These are phyloP conservation scores for Trichophyton benhamiae DNA, from an alignment of 2,329 filamentous ascomycete species.

Conservation along the genomic window DNA sequence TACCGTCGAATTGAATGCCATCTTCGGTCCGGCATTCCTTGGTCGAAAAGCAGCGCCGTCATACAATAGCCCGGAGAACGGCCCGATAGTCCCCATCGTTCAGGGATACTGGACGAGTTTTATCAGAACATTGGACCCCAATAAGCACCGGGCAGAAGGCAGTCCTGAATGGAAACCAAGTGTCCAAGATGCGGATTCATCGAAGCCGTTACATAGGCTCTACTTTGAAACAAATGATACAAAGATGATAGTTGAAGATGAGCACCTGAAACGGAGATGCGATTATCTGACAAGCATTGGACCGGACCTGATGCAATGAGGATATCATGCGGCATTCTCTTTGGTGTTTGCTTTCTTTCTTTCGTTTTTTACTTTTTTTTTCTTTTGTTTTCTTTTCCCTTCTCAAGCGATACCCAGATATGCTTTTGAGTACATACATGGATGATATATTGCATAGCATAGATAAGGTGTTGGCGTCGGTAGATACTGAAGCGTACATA, in stretches of 20 bases:
- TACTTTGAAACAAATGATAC: constrained; percentile 34
- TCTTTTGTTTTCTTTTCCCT: not conserved
- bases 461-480: not conserved
- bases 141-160: constrained; percentile 37
- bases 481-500: not conserved
- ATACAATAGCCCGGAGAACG: constrained; percentile 44
- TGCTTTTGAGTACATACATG: not conserved
- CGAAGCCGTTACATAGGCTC: constrained; percentile 26
- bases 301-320: constrained; percentile 35
- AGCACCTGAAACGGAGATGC: constrained; percentile 34
- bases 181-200: constrained; percentile 23
- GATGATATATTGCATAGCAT: not conserved
- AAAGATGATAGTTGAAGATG: constrained; percentile 36
- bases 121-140: constrained; percentile 54
- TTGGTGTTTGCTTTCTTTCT: not conserved
- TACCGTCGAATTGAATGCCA: constrained; percentile 52
- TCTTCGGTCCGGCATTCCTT: constrained; percentile 53
- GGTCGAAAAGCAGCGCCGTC: constrained; percentile 37
- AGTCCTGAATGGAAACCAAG: constrained; percentile 41
- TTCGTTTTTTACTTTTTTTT: not conserved
- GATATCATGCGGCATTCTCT: not conserved
- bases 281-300: constrained; percentile 41
- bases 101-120: constrained; percentile 67
- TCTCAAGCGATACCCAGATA: not conserved
- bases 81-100: constrained; percentile 45